Evolutionary conservation across 805 yeast species (phyloP), one percentile per base, ranked within the genome.

Genomic region (Lipomyces lipofer): DNA sequence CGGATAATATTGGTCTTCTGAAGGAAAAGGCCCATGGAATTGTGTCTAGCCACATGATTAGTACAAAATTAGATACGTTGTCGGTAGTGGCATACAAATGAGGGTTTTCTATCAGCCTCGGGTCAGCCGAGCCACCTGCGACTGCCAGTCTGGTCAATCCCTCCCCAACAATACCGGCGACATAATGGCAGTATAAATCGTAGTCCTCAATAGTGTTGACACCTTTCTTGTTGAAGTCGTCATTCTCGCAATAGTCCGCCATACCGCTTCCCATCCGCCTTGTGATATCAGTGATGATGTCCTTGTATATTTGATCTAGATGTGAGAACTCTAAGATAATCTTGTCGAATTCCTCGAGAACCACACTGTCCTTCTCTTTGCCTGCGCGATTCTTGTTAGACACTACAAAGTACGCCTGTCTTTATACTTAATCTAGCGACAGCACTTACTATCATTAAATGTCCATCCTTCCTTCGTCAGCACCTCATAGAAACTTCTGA

Each of bases 81-180:
- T 1, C 13, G 8, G 8, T 22, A 24, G 2, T 21, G 13, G 53
- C 59, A 6, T 51, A 55, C 65, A 84, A 76, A 38, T 76, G 72
- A 66, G 82, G 80, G 54, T 81, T 75, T 51, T 82, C 78, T n/a
- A 68, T 61, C 42, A 83, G 71, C 24, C 75, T 75, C 0, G 74
- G 68, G 52, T 82, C 80, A 36, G 87, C 86, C 67, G 88, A 89
- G 13, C 76, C 69, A 25, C 97, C 95, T 40, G 82, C 76, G 17
- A 87, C 85, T 64, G 89, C 81, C 71, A 94, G 75, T 59, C 86
- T 80, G 9, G 98, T 90, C 63, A 90, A 76, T 2, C 99, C 99
- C 67, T 90, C 97, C 53, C 99, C 99, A 38, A 94, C 98, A 49
- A 94, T 77, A 1, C 99, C 99, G 1, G 99, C 99, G 55, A 94